phyloP scores from a whole-genome alignment of 345 rosid genomes.

The Eucalyptus shirleyi region DNA sequence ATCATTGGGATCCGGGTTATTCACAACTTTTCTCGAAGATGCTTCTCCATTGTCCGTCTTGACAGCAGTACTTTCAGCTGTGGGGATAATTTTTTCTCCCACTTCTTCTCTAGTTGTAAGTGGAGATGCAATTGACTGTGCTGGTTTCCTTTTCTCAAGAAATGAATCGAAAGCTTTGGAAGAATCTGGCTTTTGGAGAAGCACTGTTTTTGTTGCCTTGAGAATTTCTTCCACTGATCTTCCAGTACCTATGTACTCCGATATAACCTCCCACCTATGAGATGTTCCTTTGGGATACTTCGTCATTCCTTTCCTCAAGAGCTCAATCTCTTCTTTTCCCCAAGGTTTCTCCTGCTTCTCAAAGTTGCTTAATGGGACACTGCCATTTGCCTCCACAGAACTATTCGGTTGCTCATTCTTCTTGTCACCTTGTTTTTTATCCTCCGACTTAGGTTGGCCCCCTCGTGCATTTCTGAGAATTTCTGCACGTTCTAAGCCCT shows the following conservation, averaged over 20 bases:
- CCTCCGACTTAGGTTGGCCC: slow-evolving; percentile 8
- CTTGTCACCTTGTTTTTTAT: slow-evolving; percentile 28
- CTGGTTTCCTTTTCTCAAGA: slow-evolving; percentile 92
- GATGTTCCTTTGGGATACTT: slow-evolving; percentile 95
- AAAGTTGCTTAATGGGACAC: slow-evolving; percentile 12
- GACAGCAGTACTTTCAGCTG: slow-evolving; percentile 3
- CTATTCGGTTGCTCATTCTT: slow-evolving; percentile 44
- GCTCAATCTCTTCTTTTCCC: slow-evolving; percentile 86
- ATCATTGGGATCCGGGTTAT: slow-evolving; percentile 21
- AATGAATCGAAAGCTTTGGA: slow-evolving; percentile 91
- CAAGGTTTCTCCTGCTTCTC: slow-evolving; percentile 76
- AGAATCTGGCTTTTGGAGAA: slow-evolving; percentile 89
- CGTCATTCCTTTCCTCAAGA: slow-evolving; percentile 78
- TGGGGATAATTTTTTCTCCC: slow-evolving; percentile 2
- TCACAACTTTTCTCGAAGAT: slow-evolving; percentile 7
- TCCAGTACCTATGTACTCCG: slow-evolving; percentile 86
- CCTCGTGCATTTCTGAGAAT: slow-evolving; percentile 44
- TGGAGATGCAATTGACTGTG: slow-evolving; percentile 60
- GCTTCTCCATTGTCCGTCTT: slow-evolving; percentile 14
- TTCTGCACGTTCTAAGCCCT: slow-evolving; percentile 46
- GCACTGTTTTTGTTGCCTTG: slow-evolving; percentile 93
- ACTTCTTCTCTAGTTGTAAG: slow-evolving; percentile 80
- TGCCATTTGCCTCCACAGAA: slow-evolving; percentile 28
- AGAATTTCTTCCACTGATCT: slow-evolving; percentile 94
- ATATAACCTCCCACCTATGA: slow-evolving; percentile 95